Percentiles rank a stretch among this genome's conserved stretches.
Evolutionary conservation across 352 stramenopile genomes (phyloP).

Genomic region (Globisporangium sylvaticum): DNA sequence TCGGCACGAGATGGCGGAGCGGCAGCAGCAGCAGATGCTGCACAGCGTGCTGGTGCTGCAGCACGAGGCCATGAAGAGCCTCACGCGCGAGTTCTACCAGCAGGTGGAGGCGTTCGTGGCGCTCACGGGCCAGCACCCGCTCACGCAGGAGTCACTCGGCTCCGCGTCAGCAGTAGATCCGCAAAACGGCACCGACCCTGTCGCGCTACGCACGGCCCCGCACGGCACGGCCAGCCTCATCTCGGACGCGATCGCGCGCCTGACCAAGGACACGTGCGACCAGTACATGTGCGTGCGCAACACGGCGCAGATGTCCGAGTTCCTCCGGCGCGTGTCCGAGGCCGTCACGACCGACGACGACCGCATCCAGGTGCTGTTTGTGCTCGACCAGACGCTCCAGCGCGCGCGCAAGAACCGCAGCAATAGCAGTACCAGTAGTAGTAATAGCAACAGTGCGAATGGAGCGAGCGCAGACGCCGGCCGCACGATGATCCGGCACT

Average conservation of each 20-base stretch:
- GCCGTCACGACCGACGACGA: constrained; percentile 46
- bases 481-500: constrained; percentile 30
- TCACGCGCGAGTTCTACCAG: constrained; percentile 56
- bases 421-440: not conserved
- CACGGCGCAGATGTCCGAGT: constrained; percentile 29
- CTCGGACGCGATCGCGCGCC: constrained; percentile 33
- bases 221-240: constrained; percentile 31
- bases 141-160: constrained; percentile 25
- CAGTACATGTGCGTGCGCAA: constrained; percentile 30
- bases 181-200: constrained; percentile 13
- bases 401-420: constrained; percentile 9
- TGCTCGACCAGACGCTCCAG: constrained; percentile 50
- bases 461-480: not conserved
- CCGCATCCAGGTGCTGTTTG: constrained; percentile 48
- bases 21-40: constrained; percentile 27
- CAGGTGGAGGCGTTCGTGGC: constrained; percentile 64
- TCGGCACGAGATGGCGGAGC: constrained; percentile 1
- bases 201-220: constrained; percentile 32
- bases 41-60: constrained; percentile 64
- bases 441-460: not conserved
- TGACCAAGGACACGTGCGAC: constrained; percentile 42
- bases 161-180: not conserved
- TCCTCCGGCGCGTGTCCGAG: constrained; percentile 33
- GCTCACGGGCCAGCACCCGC: constrained; percentile 43
- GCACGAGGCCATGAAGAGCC: constrained; percentile 35